Base-by-base conservation (phyloP, 176 grass and related monocot genomes). In the Chloris gayana region DNA sequence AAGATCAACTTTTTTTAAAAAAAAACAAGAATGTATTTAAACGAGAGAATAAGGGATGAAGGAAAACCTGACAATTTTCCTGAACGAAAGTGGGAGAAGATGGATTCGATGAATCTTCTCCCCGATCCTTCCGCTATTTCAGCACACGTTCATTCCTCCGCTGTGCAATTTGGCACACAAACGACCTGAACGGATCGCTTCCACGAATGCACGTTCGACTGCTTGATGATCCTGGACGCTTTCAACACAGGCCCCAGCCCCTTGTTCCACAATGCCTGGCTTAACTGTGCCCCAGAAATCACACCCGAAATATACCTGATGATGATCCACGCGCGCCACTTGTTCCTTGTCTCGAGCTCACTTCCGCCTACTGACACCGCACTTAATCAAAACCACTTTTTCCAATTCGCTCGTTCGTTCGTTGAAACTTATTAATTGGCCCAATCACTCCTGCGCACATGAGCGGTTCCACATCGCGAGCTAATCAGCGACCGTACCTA, bases 401-500 rank as follows among this genome's bases (percentile, higher is more conserved):
- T 62, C 72, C 66, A 56, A 38, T 26, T 12, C 56, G 56, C 12
- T 54, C 45, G 38, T 12, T 83, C 56, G 56, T 25, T 54, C 45
- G 38, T 12, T 83, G 14, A 25, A 76, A 7, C 72, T 57, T 44
- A 76, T 69, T 76, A 47, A 69, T 59, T 58, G 26, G 27, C 14
- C 17, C 56, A 77, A 56, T 87, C 74, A 76, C 10, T 44, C 21
- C 67, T 44, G 3, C 30, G 46, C 73, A 61, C 82, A 60, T 70
- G 64, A 76, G 63, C 25, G 47, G 72, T 76, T 69, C 32, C 27
- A 9, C 33, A 67, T 83, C 44, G 70, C 47, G 38, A 82, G 74
- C 24, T 72, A 77, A 61, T 69, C 72, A 70, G 24, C 60, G 47
- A 35, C 19, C 64, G 50, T 29, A 79, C 60, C 69, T 18, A 61